phyloP scores from a whole-genome alignment of 1,284 basidiomycete species.

The Pisolithus thermaeus region DNA sequence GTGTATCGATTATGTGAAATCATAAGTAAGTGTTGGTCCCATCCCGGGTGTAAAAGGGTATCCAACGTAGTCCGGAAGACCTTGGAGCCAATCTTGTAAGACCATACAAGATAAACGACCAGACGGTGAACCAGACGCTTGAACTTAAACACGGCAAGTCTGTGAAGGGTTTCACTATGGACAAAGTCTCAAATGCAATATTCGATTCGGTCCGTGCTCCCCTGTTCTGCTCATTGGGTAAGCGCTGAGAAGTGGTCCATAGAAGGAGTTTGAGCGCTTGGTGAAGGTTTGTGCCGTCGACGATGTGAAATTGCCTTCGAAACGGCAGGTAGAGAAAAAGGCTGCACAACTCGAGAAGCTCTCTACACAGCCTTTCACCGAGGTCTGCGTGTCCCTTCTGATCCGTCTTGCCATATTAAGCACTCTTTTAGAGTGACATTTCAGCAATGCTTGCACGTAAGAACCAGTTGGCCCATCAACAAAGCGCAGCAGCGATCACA shows the following conservation, averaged over 20 bases:
- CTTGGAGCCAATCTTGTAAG: slow-evolving; percentile 49
- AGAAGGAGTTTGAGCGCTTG: slow-evolving; percentile 77
- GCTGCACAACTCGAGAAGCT: slow-evolving; percentile 54
- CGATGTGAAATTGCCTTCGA: slow-evolving; percentile 59
- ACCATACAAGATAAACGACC: slow-evolving; percentile 71
- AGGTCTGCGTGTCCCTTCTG: slow-evolving; percentile 41
- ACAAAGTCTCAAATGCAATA: slow-evolving; percentile 72
- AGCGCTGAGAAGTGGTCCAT: slow-evolving; percentile 11
- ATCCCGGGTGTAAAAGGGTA: neutral
- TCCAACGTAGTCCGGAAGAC: slow-evolving; percentile 11
- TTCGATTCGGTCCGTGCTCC: slow-evolving; percentile 49
- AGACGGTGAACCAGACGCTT: slow-evolving; percentile 55
- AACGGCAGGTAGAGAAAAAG: slow-evolving; percentile 63
- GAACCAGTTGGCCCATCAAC: slow-evolving; percentile 45
- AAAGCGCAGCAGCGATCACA: slow-evolving; percentile 36
- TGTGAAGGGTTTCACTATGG: slow-evolving; percentile 58
- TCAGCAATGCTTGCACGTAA: slow-evolving; percentile 68
- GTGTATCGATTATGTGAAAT: slow-evolving; percentile 84
- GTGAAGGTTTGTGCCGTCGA: slow-evolving; percentile 45
- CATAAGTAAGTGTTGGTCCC: slow-evolving; percentile 44
- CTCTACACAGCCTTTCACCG: slow-evolving; percentile 61
- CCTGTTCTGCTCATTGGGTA: neutral
- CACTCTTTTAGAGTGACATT: slow-evolving; percentile 52
- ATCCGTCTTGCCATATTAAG: slow-evolving; percentile 3
- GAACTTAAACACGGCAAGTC: slow-evolving; percentile 69